These are phyloP conservation scores for Oryza officinalis DNA, from an alignment of 176 grass and related monocot species.

Conservation along the genomic window DNA sequence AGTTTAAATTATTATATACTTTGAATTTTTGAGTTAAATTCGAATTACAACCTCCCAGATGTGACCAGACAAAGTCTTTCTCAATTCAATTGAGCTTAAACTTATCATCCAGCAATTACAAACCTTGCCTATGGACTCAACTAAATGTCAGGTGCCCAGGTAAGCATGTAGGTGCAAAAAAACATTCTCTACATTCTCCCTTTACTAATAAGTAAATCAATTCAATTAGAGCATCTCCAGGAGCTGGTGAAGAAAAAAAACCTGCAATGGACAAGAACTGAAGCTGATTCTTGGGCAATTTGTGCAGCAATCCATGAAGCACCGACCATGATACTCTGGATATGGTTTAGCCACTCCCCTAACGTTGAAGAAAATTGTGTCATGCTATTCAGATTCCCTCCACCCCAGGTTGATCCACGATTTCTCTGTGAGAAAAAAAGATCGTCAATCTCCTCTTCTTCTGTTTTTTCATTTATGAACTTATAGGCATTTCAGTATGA, in stretches of 20 bases:
- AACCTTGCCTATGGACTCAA: neutral
- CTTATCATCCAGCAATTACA: neutral
- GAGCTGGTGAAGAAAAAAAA: conserved; percentile 35
- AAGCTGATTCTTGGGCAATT: conserved; percentile 72
- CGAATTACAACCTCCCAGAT: neutral
- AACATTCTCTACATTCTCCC: neutral
- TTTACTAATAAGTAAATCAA: conserved; percentile 11
- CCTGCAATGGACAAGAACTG: conserved; percentile 99
- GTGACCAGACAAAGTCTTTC: neutral
- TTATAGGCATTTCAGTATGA: conserved; percentile 13
- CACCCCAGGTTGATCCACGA: conserved; percentile 95
- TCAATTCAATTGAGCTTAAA: neutral
- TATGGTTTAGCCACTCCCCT: conserved; percentile 93
- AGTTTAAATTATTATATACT: neutral
- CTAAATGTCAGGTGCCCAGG: conserved; percentile 19
- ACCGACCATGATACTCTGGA: conserved; percentile 88
- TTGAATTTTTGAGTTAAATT: conserved; percentile 2
- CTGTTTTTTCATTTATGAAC: conserved; percentile 3
- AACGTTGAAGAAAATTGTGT: conserved; percentile 87
- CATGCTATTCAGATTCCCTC: conserved; percentile 95
- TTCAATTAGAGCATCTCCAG: conserved; percentile 18
- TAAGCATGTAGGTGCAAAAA: neutral
- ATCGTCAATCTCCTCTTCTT: conserved; percentile 9
- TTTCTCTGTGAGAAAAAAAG: conserved; percentile 56
- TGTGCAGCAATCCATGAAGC: conserved; percentile 99